phyloP scores from a whole-genome alignment of 495 filamentous ascomycete genomes.

The Talaromyces borbonicus region DNA sequence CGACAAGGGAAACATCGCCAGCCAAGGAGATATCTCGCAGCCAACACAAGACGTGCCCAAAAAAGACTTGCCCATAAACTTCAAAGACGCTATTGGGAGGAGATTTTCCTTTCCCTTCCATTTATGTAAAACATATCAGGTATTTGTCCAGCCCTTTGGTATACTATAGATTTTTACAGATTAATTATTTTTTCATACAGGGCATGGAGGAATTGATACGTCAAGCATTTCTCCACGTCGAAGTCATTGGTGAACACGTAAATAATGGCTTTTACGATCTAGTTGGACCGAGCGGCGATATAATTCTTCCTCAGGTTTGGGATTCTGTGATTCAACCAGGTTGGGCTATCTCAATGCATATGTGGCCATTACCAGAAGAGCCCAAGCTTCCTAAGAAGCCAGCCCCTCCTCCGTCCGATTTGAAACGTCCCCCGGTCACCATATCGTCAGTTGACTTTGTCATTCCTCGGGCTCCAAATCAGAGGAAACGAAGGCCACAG shows the following conservation, averaged over 20 bases:
- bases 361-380: conserved; percentile 82
- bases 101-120: conserved; percentile 82
- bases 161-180: background rate
- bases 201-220: conserved; percentile 84
- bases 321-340: conserved; percentile 77
- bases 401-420: conserved; percentile 9
- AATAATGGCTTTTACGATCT: conserved; percentile 80
- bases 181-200: conserved; percentile 27
- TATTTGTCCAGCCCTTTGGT: conserved; percentile 29
- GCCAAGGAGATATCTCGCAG: no score
- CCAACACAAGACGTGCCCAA: no score
- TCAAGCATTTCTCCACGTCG: conserved; percentile 79
- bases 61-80: conserved; percentile 68
- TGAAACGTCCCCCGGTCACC: no score
- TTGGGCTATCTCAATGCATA: conserved; percentile 88
- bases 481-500: no score
- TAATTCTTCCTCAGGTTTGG: conserved; percentile 82
- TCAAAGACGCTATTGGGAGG: conserved; percentile 76
- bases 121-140: conserved; percentile 70
- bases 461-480: no score
- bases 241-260: conserved; percentile 74
- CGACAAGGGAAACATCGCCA: no score
- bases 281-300: conserved; percentile 72
- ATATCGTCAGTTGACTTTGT: no score
- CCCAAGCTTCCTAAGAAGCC: conserved; percentile 25